Evolutionary conservation across 768 basidiomycete species (phyloP).

Genomic region (Pleurotus salmoneostramineus): DNA sequence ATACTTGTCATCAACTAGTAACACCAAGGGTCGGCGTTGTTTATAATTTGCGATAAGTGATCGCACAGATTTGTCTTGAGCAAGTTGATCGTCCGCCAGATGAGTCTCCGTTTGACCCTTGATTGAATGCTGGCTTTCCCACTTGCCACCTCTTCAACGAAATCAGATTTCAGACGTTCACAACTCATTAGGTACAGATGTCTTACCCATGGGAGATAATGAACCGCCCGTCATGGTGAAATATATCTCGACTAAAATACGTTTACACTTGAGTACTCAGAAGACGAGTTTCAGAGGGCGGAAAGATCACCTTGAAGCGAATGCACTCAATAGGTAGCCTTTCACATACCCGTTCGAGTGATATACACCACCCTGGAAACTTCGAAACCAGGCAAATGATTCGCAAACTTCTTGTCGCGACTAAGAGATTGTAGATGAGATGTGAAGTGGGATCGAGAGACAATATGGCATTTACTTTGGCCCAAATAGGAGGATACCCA

Average conservation of each 20-base stretch:
- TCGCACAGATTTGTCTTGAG: conserved; percentile 66
- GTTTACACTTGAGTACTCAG: conserved; percentile 9
- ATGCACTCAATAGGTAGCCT: conserved; percentile 76
- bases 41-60: conserved; percentile 59
- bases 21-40: conserved; percentile 54
- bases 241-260: conserved; percentile 58
- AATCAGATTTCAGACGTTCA: neutral
- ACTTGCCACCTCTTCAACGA: conserved; percentile 59
- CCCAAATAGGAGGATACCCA: conserved; percentile 37
- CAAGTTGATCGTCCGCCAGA: conserved; percentile 62
- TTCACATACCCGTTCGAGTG: conserved; percentile 52
- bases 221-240: conserved; percentile 57
- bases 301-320: conserved; percentile 52
- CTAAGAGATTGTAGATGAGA: conserved; percentile 47
- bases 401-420: conserved; percentile 86
- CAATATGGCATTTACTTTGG: conserved; percentile 25
- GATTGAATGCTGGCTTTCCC: conserved; percentile 47
- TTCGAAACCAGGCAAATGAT: conserved; percentile 67
- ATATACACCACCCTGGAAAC: conserved; percentile 82
- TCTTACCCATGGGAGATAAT: conserved; percentile 84
- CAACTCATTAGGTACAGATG: neutral
- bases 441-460: neutral
- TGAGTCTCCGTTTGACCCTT: conserved; percentile 34
- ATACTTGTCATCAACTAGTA: conserved; percentile 76
- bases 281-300: neutral